These are phyloP conservation scores for Saxophila tyrrhenica DNA, from an alignment of 495 filamentous ascomycete genomes.

Conservation along the genomic window DNA sequence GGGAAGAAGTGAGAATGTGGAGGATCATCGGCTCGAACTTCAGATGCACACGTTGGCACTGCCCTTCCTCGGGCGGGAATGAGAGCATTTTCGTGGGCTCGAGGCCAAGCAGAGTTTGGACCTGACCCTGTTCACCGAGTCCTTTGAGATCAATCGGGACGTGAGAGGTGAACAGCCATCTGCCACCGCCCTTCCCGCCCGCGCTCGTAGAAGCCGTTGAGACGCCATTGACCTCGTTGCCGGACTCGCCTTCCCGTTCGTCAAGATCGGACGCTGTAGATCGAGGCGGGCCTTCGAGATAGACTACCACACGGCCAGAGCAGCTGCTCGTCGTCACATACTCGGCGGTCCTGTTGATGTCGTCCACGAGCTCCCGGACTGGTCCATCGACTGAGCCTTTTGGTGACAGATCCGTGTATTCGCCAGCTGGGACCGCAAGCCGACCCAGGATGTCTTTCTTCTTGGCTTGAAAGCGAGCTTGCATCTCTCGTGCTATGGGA, in stretches of 20 bases:
- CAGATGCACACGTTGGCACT: slow-evolving; percentile 62
- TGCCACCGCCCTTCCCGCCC: slow-evolving; percentile 69
- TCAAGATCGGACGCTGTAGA: neutral
- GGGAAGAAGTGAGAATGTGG: slow-evolving; percentile 67
- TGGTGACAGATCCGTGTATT: slow-evolving; percentile 69
- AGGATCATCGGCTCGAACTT: slow-evolving; percentile 96
- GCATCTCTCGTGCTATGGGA: neutral
- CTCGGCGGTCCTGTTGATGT: slow-evolving; percentile 60
- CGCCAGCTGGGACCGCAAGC: slow-evolving; percentile 48
- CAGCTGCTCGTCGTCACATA: slow-evolving; percentile 88
- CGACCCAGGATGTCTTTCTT: slow-evolving; percentile 56
- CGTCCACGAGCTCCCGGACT: slow-evolving; percentile 61
- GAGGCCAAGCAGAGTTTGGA: neutral
- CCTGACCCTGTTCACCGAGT: neutral
- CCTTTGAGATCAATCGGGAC: slow-evolving; percentile 42
- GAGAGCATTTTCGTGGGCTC: neutral
- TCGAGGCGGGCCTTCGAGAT: slow-evolving; percentile 58
- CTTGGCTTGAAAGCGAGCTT: slow-evolving; percentile 39
- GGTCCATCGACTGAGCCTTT: slow-evolving; percentile 74
- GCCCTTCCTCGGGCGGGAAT: neutral
- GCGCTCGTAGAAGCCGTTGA: slow-evolving; percentile 13
- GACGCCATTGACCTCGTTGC: neutral
- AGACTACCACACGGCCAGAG: slow-evolving; percentile 72
- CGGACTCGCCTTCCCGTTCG: slow-evolving; percentile 6
- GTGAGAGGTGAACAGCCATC: slow-evolving; percentile 84